Evolutionary conservation across 139 green algal species (phyloP), one percentile per base, ranked within the genome.

Genomic region (Edaphochlamys debaryana): DNA sequence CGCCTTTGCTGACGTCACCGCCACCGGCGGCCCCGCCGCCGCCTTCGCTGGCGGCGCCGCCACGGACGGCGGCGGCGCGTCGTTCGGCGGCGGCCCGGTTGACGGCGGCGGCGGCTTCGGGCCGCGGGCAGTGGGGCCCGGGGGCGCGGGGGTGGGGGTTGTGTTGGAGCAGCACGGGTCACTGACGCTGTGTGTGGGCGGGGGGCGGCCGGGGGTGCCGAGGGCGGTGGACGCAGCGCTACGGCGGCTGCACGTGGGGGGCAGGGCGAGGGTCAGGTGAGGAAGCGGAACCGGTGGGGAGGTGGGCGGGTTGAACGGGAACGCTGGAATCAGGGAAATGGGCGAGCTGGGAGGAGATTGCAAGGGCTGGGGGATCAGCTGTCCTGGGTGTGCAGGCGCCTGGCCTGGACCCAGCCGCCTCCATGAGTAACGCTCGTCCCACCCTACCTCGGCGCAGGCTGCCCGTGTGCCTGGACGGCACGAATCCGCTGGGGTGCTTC

Each of bases 221-320:
- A 32, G n/a, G 15, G 19, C 11, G 29, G 42, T 82, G 62, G 63
- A 64, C 7, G 38, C 48, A 42, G 76, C 76, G 45, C 9, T 82
- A 27, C 42, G 45, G 76, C 42, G 25, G 63, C 76, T 82, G 60
- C 19, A 32, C n/a, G 76, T 73, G 76, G 76, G 76, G 7, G 76
- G 76, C 63, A 20, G 23, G 23, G 76, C 76, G 2, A 4, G 37
- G 37, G 60, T 60, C 74, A 80, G 74, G 74, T 80, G 58, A 2
- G 62, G 34, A 71, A 22, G 66, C n/a, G n/a, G n/a, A n/a, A n/a
- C n/a, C n/a, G n/a, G n/a, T n/a, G n/a, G n/a, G n/a, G n/a, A n/a
- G n/a, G n/a, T n/a, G n/a, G n/a, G n/a, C n/a, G n/a, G n/a, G n/a
- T n/a, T n/a, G n/a, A n/a, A n/a, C n/a, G n/a, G n/a, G n/a, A n/a